Evolutionary conservation across 1,284 basidiomycete species (phyloP), one percentile per base, ranked within the genome.

Genomic region (Uromyces viciae-fabae): DNA sequence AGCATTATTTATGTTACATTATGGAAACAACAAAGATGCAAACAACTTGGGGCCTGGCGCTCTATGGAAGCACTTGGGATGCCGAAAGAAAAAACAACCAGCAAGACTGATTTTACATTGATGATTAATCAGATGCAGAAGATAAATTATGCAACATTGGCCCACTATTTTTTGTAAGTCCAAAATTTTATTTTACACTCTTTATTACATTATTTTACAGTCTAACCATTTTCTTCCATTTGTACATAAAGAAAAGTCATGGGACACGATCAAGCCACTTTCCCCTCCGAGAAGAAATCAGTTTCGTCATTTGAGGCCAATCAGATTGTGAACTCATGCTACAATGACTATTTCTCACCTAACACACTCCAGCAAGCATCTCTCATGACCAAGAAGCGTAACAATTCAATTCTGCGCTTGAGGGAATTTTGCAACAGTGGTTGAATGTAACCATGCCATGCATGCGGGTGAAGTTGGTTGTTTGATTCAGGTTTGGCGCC

Each of bases 91-190:
- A 11, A 33, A 33, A 33, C 73, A 3, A 28, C 25, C 9, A 25
- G n/a, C 11, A 75, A 75, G 28, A 74, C 54, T 8, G 49, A 74
- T n/a, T 74, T 58, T 22, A 74, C 19, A 9, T 42, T 60, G 8
- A 75, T 75, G 68, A 25, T 71, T 19, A 22, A 25, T 3, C 38
- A 68, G 25, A 52, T 71, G 68, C 11, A 9, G 0, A 49, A 71
- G 14, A 14, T 9, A 22, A 42, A 71, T 33, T 28, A 52, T 3
- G 43, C 68, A 36, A 49, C 43, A 1, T 33, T 71, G 7, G 3
- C 52, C 14, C 25, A 71, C 7, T 71, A 31, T 33, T 17, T 71
- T 0, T 31, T 71, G 66, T 68, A 1, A 46, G 66, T 68, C 19
- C 25, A 7, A 5, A 60, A 11, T 33, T 60, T 28, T n/a, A n/a